These are phyloP conservation scores for Cyclanthera cordifolia DNA, from an alignment of 306 rosid species.

Conservation along the genomic window DNA sequence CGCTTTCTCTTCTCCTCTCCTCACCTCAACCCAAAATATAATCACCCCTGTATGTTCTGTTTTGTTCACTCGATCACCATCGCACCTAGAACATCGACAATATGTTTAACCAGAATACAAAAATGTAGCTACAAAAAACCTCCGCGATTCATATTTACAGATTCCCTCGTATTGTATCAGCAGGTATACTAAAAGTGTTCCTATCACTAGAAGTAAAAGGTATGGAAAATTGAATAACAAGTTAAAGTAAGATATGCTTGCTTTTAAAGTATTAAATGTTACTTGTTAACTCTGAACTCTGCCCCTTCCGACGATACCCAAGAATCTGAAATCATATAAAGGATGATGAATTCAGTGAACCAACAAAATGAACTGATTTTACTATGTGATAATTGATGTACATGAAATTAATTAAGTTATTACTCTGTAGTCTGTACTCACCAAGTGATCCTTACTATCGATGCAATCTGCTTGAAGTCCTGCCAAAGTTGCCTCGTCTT, in stretches of 20 bases:
- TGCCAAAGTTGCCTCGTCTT: slow-evolving; percentile 52
- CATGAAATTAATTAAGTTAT: not conserved
- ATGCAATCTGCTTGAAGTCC: slow-evolving; percentile 47
- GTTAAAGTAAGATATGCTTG: not conserved
- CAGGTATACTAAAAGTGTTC: slow-evolving; percentile 10
- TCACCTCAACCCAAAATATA: too few relatives aligned
- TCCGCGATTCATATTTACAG: slow-evolving; percentile 10
- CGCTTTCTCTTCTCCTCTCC: too few relatives aligned
- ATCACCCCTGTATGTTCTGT: too few relatives aligned
- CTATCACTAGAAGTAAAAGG: slow-evolving; percentile 12
- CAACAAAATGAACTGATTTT: not conserved
- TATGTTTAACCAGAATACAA: not conserved
- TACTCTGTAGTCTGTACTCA: slow-evolving; percentile 26
- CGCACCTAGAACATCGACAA: not conserved
- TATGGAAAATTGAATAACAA: slow-evolving; percentile 7
- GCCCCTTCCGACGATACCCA: slow-evolving; percentile 56
- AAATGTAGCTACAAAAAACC: slow-evolving; percentile 4
- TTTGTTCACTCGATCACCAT: not conserved
- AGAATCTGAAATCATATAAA: slow-evolving; percentile 56
- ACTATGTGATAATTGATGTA: not conserved
- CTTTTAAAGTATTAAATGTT: not conserved
- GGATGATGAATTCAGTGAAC: not conserved
- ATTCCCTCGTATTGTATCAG: slow-evolving; percentile 11
- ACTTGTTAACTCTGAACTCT: slow-evolving; percentile 15
- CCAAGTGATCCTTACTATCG: slow-evolving; percentile 45